These are phyloP conservation scores for Eremothecium coryli DNA, from an alignment of 1,139 yeast species.

Conservation along the genomic window DNA sequence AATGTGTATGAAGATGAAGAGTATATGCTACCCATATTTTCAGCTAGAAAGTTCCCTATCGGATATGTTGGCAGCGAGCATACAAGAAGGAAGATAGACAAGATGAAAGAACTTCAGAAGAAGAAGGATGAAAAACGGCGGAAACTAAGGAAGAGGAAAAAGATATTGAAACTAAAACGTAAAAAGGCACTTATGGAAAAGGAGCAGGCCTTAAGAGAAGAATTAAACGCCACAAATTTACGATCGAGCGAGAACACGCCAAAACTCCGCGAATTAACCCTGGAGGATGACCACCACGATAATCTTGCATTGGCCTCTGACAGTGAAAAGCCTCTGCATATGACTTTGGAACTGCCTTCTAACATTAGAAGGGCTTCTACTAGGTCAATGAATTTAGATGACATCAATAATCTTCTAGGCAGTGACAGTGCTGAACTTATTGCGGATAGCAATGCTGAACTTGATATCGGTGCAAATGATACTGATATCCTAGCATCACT, in stretches of 20 bases:
- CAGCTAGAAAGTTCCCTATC: constrained; percentile 29
- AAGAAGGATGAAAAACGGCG: constrained; percentile 27
- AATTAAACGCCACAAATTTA: constrained; percentile 2
- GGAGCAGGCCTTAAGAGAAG: constrained; percentile 10
- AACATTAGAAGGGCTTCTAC: constrained; percentile 18
- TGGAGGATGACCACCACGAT: not conserved
- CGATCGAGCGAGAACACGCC: not conserved
- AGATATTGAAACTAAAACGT: constrained; percentile 23
- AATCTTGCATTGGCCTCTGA: constrained; percentile 1
- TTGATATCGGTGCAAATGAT: constrained; percentile 19
- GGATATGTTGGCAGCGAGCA: constrained; percentile 32
- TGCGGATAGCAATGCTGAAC: constrained; percentile 9
- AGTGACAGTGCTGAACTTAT: constrained; percentile 12
- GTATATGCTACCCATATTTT: constrained; percentile 25
- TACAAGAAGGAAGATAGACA: constrained; percentile 29
- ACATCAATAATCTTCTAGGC: constrained; percentile 20
- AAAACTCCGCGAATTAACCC: not conserved
- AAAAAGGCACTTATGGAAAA: constrained; percentile 25
- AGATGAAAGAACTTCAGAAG: constrained; percentile 29
- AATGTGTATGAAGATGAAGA: constrained; percentile 29
- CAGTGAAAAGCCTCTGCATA: not conserved
- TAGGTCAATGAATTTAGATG: constrained; percentile 27
- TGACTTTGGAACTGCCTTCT: constrained; percentile 6
- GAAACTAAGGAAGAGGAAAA: constrained; percentile 27
- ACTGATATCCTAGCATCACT: constrained; percentile 28